These are phyloP conservation scores for Hypsizygus marmoreus DNA, from an alignment of 768 basidiomycete genomes.

Conservation along the genomic window DNA sequence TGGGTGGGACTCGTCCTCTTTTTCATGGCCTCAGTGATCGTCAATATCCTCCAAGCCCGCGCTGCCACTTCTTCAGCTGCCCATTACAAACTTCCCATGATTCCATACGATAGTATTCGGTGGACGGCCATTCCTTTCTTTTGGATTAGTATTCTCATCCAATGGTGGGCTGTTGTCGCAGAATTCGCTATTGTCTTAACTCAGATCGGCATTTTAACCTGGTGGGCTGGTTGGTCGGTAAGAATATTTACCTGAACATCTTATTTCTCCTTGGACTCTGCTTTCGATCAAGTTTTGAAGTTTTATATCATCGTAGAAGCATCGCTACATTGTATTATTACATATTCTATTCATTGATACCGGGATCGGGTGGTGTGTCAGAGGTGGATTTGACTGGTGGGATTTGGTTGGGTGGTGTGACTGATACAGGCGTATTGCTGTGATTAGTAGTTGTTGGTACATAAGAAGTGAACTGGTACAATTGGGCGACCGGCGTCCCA, in stretches of 20 bases:
- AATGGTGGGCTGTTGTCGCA: constrained; percentile 65
- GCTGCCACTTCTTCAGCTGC: constrained; percentile 56
- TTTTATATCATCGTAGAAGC: constrained; percentile 7
- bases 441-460: constrained; percentile 3
- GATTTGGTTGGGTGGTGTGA: not conserved
- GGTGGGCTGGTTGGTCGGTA: constrained; percentile 79
- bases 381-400: constrained; percentile 1
- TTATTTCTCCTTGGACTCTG: constrained; percentile 3
- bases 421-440: too few relatives aligned
- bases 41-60: constrained; percentile 58
- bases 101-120: constrained; percentile 61
- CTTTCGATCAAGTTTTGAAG: constrained; percentile 3
- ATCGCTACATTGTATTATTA: too few relatives aligned
- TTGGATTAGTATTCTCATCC: constrained; percentile 62
- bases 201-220: constrained; percentile 58
- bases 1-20: constrained; percentile 66
- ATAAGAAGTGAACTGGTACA: constrained; percentile 8
- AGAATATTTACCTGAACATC: constrained; percentile 42
- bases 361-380: constrained; percentile 7
- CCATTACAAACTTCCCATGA: constrained; percentile 57
- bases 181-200: constrained; percentile 60
- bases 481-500: constrained; percentile 18
- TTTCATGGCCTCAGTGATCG: constrained; percentile 44
- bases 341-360: not conserved
- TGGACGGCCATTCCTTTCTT: constrained; percentile 67